Conservation (phyloP, 2,329 filamentous ascomycete species). For the Venturia effusa region DNA sequence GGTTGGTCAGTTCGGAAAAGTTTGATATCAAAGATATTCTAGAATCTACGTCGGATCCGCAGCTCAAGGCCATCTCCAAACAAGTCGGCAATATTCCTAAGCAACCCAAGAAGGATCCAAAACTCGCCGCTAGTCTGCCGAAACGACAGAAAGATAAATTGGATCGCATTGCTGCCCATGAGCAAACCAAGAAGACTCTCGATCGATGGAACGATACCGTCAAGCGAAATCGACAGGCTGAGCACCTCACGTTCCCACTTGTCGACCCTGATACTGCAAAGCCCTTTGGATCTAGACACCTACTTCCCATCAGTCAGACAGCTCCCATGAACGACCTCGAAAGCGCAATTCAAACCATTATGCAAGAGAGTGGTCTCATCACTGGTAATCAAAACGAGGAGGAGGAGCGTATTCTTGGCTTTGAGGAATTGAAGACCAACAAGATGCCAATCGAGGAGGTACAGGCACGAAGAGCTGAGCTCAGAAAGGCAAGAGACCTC, state of each 20-base stretch:
- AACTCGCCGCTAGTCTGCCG: conserved; percentile 71
- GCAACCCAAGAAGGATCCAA: conserved; percentile 52
- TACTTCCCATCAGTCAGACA: conserved; percentile 46
- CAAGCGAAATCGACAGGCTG: conserved; percentile 82
- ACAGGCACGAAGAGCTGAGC: conserved; percentile 59
- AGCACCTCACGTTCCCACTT: conserved; percentile 81
- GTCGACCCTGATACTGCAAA: conserved; percentile 57
- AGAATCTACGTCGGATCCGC: conserved; percentile 59
- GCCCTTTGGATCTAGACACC: conserved; percentile 49
- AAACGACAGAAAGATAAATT: conserved; percentile 79
- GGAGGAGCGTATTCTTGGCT: conserved; percentile 56
- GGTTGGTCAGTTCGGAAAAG: conserved; percentile 50
- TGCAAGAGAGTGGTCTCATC: conserved; percentile 74
- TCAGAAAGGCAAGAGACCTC: conserved; percentile 71
- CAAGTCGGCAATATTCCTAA: conserved; percentile 8
- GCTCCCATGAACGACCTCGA: conserved; percentile 73
- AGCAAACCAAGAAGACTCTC: conserved; percentile 84
- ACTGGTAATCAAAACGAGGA: conserved; percentile 46
- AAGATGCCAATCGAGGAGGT: conserved; percentile 63
- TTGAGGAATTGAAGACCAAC: conserved; percentile 59
- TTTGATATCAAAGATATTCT: conserved; percentile 68
- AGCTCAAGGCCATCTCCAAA: conserved; percentile 49
- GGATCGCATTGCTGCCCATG: conserved; percentile 71
- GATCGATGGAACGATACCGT: conserved; percentile 91
- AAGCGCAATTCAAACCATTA: conserved; percentile 73